A percentile compares a stretch with the other conserved stretches of the same genome.
These are phyloP conservation scores for Paecilomyces variotii DNA, from an alignment of 2,329 filamentous ascomycete genomes.

Conservation along the genomic window DNA sequence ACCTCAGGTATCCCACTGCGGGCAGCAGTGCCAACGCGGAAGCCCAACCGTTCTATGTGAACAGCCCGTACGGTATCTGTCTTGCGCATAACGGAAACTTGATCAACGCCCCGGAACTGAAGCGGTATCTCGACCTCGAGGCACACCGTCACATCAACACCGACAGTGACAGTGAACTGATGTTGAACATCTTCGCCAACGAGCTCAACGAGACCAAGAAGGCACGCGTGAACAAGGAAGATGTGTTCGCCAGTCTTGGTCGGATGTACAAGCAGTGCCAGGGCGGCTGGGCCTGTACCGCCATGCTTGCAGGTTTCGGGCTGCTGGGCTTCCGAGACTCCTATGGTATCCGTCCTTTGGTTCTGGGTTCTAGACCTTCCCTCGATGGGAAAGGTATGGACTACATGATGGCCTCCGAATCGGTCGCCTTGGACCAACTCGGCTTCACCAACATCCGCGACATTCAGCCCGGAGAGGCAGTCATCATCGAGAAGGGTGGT, in stretches of 20 bases:
- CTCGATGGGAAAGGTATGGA: slow-evolving; percentile 59
- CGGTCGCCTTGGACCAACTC: slow-evolving; percentile 71
- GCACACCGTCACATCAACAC: slow-evolving; percentile 85
- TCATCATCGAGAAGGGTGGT: slow-evolving; percentile 73
- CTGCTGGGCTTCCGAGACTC: slow-evolving; percentile 72
- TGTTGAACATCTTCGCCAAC: slow-evolving; percentile 82
- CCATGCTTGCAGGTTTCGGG: slow-evolving; percentile 75
- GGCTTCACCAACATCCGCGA: slow-evolving; percentile 70
- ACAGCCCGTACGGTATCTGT: slow-evolving; percentile 74
- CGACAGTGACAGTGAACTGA: slow-evolving; percentile 78
- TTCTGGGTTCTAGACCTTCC: slow-evolving; percentile 66
- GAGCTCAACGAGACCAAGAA: slow-evolving; percentile 75
- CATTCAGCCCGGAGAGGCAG: slow-evolving; percentile 74
- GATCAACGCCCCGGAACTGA: slow-evolving; percentile 66
- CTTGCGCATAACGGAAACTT: slow-evolving; percentile 84
- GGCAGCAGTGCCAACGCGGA: slow-evolving; percentile 78
- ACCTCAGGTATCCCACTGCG: slow-evolving; percentile 82
- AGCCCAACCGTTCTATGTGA: slow-evolving; percentile 89
- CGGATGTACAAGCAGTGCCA: slow-evolving; percentile 66
- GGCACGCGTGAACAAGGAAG: slow-evolving; percentile 67
- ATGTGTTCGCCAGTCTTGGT: slow-evolving; percentile 64
- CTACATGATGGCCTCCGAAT: slow-evolving; percentile 89
- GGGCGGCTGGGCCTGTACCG: slow-evolving; percentile 72
- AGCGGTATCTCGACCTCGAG: slow-evolving; percentile 64
- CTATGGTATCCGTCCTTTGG: slow-evolving; percentile 75